These are phyloP conservation scores for Tieghemiomyces parasiticus DNA, from an alignment of 192 early-diverging fungal species.

Conservation along the genomic window DNA sequence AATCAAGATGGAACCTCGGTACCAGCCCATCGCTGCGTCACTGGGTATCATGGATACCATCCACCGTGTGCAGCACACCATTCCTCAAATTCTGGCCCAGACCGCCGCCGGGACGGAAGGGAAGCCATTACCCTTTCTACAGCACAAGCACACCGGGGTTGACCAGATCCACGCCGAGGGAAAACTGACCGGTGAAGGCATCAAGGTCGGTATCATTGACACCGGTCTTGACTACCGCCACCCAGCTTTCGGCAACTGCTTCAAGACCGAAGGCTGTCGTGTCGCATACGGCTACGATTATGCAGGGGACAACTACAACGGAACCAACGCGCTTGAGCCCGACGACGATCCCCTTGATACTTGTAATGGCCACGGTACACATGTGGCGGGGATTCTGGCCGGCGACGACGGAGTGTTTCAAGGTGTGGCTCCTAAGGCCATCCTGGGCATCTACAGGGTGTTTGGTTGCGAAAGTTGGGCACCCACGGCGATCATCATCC, in stretches of 20 bases:
- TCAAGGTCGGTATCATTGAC: slow-evolving; percentile 13
- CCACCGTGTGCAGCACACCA: no score
- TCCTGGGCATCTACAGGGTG: not conserved
- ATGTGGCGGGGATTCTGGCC: slow-evolving; percentile 26
- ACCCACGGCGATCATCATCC: not conserved
- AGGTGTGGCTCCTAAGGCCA: slow-evolving; percentile 9
- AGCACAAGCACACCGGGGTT: not conserved
- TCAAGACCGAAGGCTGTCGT: not conserved
- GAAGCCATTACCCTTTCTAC: not conserved
- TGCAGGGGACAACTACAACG: slow-evolving; percentile 33
- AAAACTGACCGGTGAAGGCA: slow-evolving; percentile 1
- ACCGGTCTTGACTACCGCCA: slow-evolving; percentile 13
- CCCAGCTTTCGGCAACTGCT: slow-evolving; percentile 1
- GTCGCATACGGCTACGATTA: slow-evolving; percentile 19
- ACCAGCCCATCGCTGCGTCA: not conserved
- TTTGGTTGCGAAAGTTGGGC: not conserved
- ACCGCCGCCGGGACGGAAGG: slow-evolving; percentile 12
- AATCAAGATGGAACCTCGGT: not conserved
- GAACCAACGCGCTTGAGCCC: slow-evolving; percentile 20
- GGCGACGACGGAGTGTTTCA: not conserved
- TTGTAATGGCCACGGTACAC: slow-evolving; percentile 34
- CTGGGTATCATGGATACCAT: no score
- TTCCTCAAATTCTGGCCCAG: no score
- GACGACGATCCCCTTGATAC: slow-evolving; percentile 29
- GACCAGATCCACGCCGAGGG: not conserved